Conservation (phyloP, 2,329 filamentous ascomycete species). For the Microcera coccophila region DNA sequence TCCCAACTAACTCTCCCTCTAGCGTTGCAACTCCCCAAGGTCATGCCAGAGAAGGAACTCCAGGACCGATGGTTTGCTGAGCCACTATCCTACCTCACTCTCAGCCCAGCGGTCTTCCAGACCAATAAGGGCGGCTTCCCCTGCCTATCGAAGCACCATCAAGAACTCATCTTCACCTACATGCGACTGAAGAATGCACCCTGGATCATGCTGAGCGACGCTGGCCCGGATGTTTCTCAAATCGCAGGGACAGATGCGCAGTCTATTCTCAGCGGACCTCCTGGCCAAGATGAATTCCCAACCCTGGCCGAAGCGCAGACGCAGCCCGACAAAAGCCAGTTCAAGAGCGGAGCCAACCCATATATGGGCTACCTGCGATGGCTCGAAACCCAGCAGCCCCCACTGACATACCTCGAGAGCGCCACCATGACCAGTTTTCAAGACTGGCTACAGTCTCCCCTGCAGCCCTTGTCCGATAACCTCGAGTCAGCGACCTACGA, state of each 20-base stretch:
- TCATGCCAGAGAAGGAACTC: constrained; percentile 56
- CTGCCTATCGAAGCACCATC: constrained; percentile 58
- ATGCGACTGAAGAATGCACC: constrained; percentile 62
- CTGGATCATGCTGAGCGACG: constrained; percentile 61
- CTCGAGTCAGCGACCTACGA: constrained; percentile 97
- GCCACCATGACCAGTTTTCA: constrained; percentile 62
- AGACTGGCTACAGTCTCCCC: constrained; percentile 90
- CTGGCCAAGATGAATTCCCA: constrained; percentile 58
- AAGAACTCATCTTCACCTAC: constrained; percentile 57
- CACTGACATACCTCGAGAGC: constrained; percentile 50
- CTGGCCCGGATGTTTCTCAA: constrained; percentile 46
- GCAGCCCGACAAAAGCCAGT: constrained; percentile 9
- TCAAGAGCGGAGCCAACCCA: constrained; percentile 33
- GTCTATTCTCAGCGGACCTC: constrained; percentile 27
- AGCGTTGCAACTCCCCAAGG: constrained; percentile 56
- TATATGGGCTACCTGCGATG: constrained; percentile 79
- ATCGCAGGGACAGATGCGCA: constrained; percentile 26
- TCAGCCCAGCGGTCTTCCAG: constrained; percentile 53
- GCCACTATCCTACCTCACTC: constrained; percentile 59
- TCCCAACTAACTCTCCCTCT: constrained; percentile 1
- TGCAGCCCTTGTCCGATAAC: constrained; percentile 94
- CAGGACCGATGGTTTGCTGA: constrained; percentile 68
- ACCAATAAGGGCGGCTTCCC: constrained; percentile 59
- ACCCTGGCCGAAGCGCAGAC: constrained; percentile 64
- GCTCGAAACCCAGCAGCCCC: constrained; percentile 76